These are phyloP conservation scores for Andrographis paniculata DNA, from an alignment of 305 asterid genomes.

Conservation along the genomic window DNA sequence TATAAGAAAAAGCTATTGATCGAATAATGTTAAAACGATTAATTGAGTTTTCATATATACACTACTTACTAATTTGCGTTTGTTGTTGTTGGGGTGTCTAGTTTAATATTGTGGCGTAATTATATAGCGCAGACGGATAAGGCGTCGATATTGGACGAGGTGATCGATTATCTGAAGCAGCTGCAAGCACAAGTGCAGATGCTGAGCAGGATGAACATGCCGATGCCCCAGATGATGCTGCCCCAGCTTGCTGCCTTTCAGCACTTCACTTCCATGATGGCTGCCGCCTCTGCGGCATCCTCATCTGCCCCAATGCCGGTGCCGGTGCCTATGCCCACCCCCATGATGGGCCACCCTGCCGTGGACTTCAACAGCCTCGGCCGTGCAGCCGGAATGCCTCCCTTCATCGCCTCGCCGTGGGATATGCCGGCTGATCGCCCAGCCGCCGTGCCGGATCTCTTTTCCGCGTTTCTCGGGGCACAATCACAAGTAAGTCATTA, in stretches of 20 bases:
- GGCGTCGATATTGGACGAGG: slow-evolving; percentile 93
- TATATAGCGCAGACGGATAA: slow-evolving; percentile 54
- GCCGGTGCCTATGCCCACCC: slow-evolving; percentile 14
- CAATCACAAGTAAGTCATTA: slow-evolving; percentile 60
- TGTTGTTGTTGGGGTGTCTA: not conserved
- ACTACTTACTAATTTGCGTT: too few relatives aligned
- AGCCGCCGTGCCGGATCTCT: slow-evolving; percentile 30
- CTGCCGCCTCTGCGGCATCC: not conserved
- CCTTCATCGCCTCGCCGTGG: slow-evolving; percentile 52
- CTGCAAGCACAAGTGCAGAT: slow-evolving; percentile 62
- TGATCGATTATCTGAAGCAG: slow-evolving; percentile 71
- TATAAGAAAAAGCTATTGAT: too few relatives aligned
- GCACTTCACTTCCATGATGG: slow-evolving; percentile 40
- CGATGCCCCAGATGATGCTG: slow-evolving; percentile 61
- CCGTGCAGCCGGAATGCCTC: slow-evolving; percentile 30
- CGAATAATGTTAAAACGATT: too few relatives aligned
- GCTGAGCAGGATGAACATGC: slow-evolving; percentile 68
- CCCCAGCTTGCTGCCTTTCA: slow-evolving; percentile 25
- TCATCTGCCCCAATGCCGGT: not conserved
- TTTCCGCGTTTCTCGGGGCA: slow-evolving; percentile 38
- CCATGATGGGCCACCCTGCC: slow-evolving; percentile 44
- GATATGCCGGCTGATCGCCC: slow-evolving; percentile 25
- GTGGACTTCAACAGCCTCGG: slow-evolving; percentile 46
- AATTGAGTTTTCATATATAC: too few relatives aligned
- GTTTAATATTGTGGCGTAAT: not conserved